Evolutionary conservation across 495 filamentous ascomycete species (phyloP), one percentile per base, ranked within the genome.

Genomic region (Penicillium tannophilum): DNA sequence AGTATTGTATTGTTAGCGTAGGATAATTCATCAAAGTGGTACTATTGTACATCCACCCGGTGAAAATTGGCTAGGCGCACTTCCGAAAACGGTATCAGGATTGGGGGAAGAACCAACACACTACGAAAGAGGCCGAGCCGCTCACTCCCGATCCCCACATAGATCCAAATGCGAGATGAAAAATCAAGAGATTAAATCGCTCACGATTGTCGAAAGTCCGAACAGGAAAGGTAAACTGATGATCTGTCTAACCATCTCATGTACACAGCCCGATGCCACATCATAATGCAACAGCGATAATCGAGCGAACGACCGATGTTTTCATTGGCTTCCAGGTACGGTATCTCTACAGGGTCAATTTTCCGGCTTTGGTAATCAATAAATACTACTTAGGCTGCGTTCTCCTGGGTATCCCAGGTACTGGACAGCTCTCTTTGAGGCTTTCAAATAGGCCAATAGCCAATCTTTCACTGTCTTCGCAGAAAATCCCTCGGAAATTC

Each of bases 171-270:
- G 39, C 39, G 39, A 41, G 6, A 41, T 11, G 14, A 7, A n/a
- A 41, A 41, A 17, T 17, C 16, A 12, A 17, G 39, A 41, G 39
- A 41, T 17, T 4, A 41, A 41, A 17, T 41, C 16, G 14, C 39
- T 41, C 39, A 41, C 14, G 14, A 41, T 17, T n/a, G 14, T 17
- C 16, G 39, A 7, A 4, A 4, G 39, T 41, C 45, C 1, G 14
- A 24, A 24, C 20, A 28, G 45, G 20, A 24, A 47, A 14, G 20
- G 17, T 3, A 7, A 12, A 16, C 26, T 26, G 45, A 24, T 47
- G 26, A 47, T 47, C 45, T 47, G 3, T 26, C 12, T 7, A n/a
- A 23, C 6, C n/a, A 20, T 23, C 45, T 73, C 62, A 54, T 57
- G 20, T 41, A 41, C 14, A 17, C 1, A 36, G 33, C 33, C n/a